Conservation (phyloP, 345 rosid species). For the Eutrema heterophyllum region DNA sequence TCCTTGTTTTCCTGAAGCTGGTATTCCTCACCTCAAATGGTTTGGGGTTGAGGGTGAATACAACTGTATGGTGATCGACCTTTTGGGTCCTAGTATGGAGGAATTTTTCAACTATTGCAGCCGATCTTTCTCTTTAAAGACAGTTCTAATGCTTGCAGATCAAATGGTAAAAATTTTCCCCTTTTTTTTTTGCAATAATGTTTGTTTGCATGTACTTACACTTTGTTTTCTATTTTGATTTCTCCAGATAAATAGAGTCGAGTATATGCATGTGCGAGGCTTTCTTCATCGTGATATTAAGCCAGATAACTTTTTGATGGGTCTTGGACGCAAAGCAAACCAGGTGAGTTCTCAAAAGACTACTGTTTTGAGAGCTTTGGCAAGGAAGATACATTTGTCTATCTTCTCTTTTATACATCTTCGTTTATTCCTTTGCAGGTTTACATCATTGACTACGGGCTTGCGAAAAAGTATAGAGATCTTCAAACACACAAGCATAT, state of each 20-base stretch:
- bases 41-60: constrained; percentile 80
- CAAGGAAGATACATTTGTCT: neutral
- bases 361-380: neutral
- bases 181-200: neutral
- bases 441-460: constrained; percentile 37
- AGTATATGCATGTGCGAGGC: constrained; percentile 90
- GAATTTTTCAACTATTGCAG: constrained; percentile 83
- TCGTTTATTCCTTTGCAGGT: constrained; percentile 20
- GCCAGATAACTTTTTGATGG: constrained; percentile 98
- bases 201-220: neutral
- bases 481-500: constrained; percentile 38
- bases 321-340: constrained; percentile 94
- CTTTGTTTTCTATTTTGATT: neutral
- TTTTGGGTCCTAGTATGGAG: constrained; percentile 88
- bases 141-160: constrained; percentile 91
- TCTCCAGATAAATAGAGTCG: constrained; percentile 70
- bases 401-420: neutral
- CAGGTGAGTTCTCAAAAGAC: constrained; percentile 45
- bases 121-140: constrained; percentile 66
- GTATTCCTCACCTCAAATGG: constrained; percentile 90
- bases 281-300: constrained; percentile 97
- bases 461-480: constrained; percentile 36
- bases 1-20: constrained; percentile 39
- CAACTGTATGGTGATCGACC: constrained; percentile 89
- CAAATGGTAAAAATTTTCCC: constrained; percentile 46